A percentile compares a stretch with the other conserved stretches of the same genome.
Conservation (phyloP, 2,329 filamentous ascomycete genomes). For the Botrytis paeoniae region DNA sequence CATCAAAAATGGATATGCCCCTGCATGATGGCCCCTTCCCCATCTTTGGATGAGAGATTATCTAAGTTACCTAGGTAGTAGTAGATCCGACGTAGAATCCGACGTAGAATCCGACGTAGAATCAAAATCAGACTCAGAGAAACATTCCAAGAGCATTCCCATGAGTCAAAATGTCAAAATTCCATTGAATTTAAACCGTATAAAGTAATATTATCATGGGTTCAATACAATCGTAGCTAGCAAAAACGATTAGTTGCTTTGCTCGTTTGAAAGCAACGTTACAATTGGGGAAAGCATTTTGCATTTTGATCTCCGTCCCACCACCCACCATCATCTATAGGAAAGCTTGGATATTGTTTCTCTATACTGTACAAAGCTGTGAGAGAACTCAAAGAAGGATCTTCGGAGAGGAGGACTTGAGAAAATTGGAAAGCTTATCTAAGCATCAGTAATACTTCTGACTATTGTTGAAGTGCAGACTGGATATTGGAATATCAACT, state of each 20-base stretch:
- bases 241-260: background rate
- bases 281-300: background rate
- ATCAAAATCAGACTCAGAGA: background rate
- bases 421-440: background rate
- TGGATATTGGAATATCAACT: too few species aligned
- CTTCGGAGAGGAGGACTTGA: background rate
- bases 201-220: background rate
- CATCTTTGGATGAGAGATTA: background rate
- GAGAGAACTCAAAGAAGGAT: background rate
- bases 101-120: background rate
- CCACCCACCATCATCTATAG: background rate
- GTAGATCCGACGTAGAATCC: background rate
- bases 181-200: background rate
- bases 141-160: background rate
- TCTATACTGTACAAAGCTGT: background rate
- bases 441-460: background rate
- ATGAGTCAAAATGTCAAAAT: background rate
- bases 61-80: background rate
- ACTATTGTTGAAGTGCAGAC: too few species aligned
- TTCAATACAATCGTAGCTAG: background rate
- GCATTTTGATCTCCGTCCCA: background rate
- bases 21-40: background rate
- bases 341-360: background rate
- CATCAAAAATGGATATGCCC: slow-evolving; percentile 7
- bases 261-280: slow-evolving; percentile 18